These are phyloP conservation scores for Rhizodiscina lignyota DNA, from an alignment of 495 filamentous ascomycete genomes.

Conservation along the genomic window DNA sequence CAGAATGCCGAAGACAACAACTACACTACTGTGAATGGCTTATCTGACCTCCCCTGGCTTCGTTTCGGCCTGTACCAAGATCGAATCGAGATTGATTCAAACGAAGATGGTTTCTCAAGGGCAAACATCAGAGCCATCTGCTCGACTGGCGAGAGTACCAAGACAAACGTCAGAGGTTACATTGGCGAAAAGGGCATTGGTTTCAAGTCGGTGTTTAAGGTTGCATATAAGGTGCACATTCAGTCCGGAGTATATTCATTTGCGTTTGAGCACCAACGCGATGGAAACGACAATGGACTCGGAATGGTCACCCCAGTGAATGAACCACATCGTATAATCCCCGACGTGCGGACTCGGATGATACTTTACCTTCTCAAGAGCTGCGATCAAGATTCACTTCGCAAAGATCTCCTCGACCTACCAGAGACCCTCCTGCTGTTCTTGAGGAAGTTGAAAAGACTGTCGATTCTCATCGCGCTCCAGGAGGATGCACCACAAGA, in stretches of 20 bases:
- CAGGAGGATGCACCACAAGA: neutral
- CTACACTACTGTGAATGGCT: constrained; percentile 8
- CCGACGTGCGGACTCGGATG: constrained; percentile 1
- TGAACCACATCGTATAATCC: neutral
- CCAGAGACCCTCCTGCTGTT: constrained; percentile 4
- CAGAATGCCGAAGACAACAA: constrained; percentile 31
- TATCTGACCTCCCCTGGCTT: constrained; percentile 9
- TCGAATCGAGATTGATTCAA: constrained; percentile 21
- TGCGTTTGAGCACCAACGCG: constrained; percentile 19
- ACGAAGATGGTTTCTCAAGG: constrained; percentile 25
- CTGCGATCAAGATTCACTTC: neutral
- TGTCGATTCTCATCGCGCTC: constrained; percentile 1
- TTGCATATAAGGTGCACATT: constrained; percentile 28
- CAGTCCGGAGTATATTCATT: constrained; percentile 31
- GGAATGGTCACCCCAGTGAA: constrained; percentile 17
- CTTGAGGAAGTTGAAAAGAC: constrained; percentile 1
- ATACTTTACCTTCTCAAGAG: neutral
- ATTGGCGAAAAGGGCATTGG: constrained; percentile 36
- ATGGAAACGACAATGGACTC: constrained; percentile 4
- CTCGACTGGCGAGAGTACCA: constrained; percentile 22
- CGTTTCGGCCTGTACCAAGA: constrained; percentile 11
- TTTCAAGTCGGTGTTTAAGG: constrained; percentile 36
- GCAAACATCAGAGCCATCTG: constrained; percentile 24
- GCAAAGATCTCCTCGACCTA: constrained; percentile 2
- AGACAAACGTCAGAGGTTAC: constrained; percentile 21